A percentile compares a stretch with the other conserved stretches of the same genome.
Evolutionary conservation across 148 eudicot species (phyloP).

Genomic region (Spergularia marina): DNA sequence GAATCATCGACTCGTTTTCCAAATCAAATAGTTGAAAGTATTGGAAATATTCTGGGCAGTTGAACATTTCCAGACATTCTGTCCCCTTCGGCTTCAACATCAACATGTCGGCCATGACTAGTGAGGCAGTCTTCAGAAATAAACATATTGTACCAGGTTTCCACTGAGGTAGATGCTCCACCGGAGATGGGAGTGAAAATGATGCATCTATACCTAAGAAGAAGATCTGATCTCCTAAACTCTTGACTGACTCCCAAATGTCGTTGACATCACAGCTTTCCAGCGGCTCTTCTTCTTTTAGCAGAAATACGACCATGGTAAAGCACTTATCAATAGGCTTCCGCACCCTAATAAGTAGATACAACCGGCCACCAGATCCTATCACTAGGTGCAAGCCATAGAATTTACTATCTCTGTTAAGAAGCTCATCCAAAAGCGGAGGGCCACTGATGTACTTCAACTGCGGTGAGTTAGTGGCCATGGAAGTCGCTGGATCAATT

Average conservation of each 20-base stretch:
- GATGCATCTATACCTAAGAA: background rate
- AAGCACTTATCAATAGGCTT: background rate
- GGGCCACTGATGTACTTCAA: background rate
- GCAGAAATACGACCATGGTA: background rate
- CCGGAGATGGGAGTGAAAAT: background rate
- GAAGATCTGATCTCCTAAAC: conserved; percentile 7
- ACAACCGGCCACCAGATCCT: background rate
- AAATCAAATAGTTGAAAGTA: background rate
- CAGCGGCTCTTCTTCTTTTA: background rate
- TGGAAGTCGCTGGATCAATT: background rate
- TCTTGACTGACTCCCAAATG: background rate
- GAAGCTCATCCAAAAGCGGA: background rate
- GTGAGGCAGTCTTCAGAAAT: background rate
- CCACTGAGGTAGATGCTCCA: background rate
- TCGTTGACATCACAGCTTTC: too few species aligned
- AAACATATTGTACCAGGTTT: conserved; percentile 8
- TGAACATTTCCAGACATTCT: background rate
- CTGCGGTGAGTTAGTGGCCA: background rate
- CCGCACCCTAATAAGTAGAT: background rate
- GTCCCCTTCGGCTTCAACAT: background rate
- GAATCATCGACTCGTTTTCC: background rate
- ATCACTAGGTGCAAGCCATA: conserved; percentile 7
- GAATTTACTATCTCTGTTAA: background rate
- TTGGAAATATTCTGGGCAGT: background rate
- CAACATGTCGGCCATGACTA: background rate